Evolutionary conservation across 108 stramenopile species (phyloP).

Genomic region (Chaetoceros tenuissimus): DNA sequence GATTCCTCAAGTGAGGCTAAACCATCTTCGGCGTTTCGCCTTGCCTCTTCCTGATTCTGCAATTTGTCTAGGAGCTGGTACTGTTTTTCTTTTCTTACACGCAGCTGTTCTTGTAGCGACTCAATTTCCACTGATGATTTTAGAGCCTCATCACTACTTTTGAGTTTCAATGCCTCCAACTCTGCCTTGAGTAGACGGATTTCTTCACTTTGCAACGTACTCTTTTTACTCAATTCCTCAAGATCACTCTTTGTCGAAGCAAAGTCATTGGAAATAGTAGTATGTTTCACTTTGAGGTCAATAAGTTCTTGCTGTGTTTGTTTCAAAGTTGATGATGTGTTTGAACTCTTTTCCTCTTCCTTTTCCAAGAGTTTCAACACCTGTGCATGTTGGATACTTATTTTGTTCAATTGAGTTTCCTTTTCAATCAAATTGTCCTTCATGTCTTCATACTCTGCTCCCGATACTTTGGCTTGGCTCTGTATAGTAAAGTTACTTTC

Average conservation of each 20-base stretch:
- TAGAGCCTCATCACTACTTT: constrained; percentile 56
- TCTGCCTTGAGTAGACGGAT: constrained; percentile 70
- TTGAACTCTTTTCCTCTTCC: constrained; percentile 60
- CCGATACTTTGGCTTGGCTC: constrained; percentile 35
- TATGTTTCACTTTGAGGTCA: constrained; percentile 38
- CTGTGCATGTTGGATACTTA: constrained; percentile 80
- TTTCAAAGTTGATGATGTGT: constrained; percentile 33
- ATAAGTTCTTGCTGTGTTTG: constrained; percentile 24
- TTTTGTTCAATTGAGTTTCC: constrained; percentile 60
- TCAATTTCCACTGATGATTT: constrained; percentile 82
- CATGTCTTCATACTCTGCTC: constrained; percentile 32
- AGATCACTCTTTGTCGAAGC: constrained; percentile 65
- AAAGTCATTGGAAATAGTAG: constrained; percentile 52
- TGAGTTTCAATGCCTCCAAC: constrained; percentile 57
- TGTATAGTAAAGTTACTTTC: constrained; percentile 62
- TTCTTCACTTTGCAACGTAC: constrained; percentile 75
- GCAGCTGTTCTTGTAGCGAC: constrained; percentile 76
- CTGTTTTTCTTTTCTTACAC: constrained; percentile 84
- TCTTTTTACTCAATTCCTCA: constrained; percentile 44
- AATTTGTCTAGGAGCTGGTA: constrained; percentile 79
- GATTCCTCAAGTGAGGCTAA: constrained; percentile 65
- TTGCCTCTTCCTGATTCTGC: constrained; percentile 74
- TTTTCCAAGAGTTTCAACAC: constrained; percentile 72
- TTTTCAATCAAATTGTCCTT: constrained; percentile 17
- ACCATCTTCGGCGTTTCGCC: constrained; percentile 73